phyloP scores from a whole-genome alignment of 257 asterid species.

The Thymus mandschuricus region DNA sequence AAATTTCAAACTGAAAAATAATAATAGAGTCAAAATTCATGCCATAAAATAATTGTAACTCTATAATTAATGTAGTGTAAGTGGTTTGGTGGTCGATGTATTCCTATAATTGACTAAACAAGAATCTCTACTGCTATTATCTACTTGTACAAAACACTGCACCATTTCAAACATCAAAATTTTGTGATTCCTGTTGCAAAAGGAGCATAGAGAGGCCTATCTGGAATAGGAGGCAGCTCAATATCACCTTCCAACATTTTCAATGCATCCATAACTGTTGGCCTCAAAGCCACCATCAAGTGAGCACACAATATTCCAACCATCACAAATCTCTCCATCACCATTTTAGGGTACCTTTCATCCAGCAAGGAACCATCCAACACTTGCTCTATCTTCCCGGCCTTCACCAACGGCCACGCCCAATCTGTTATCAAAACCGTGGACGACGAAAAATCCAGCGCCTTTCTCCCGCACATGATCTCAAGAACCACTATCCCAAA shows the following conservation, averaged over 20 bases:
- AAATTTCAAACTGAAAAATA: no score
- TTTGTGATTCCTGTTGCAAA: not conserved
- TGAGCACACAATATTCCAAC: constrained; percentile 75
- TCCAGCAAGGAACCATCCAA: constrained; percentile 45
- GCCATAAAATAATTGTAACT: no score
- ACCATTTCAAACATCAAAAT: not conserved
- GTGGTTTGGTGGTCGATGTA: no score
- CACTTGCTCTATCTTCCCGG: constrained; percentile 44
- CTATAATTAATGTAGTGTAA: no score
- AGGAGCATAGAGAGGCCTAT: constrained; percentile 53
- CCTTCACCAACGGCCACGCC: constrained; percentile 59
- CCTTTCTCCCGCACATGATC: constrained; percentile 61
- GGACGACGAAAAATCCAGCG: constrained; percentile 41
- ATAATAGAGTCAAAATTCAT: no score
- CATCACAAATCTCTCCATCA: constrained; percentile 57
- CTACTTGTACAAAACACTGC: not conserved
- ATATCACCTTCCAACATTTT: constrained; percentile 75
- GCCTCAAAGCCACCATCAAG: constrained; percentile 72
- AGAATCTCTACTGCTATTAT: no score
- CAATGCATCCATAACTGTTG: constrained; percentile 60
- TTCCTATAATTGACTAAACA: no score
- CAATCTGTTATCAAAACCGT: constrained; percentile 60
- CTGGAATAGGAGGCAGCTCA: constrained; percentile 58
- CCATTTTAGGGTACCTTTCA: constrained; percentile 23
- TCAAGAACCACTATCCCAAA: constrained; percentile 64